Evolutionary conservation across 2,329 filamentous ascomycete species (phyloP).

Genomic region (Kalaharituber pfeilii): DNA sequence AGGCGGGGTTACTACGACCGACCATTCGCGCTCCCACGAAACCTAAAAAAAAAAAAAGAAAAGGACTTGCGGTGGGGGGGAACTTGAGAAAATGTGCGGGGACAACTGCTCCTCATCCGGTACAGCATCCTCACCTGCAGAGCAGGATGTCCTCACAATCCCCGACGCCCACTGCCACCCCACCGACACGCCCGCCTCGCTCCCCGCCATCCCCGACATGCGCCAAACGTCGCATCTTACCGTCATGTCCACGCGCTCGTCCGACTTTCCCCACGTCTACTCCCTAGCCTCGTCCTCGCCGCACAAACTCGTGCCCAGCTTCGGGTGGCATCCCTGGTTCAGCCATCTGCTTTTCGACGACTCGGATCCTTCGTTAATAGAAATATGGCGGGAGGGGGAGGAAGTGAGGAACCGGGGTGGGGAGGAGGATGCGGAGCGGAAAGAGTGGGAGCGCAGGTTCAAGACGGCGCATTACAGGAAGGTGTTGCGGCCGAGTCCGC

Average conservation of each 20-base stretch:
- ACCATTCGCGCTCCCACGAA: too few species aligned
- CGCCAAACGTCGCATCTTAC: constrained; percentile 37
- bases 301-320: constrained; percentile 43
- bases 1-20: too few species aligned
- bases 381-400: constrained; percentile 21
- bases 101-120: too few species aligned
- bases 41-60: too few species aligned
- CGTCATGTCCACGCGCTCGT: constrained; percentile 57
- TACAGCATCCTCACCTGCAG: too few species aligned
- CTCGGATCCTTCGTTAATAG: constrained; percentile 25
- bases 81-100: too few species aligned
- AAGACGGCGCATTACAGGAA: constrained; percentile 46
- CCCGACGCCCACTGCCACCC: constrained; percentile 74
- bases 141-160: too few species aligned
- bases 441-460: constrained; percentile 8
- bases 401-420: constrained; percentile 9
- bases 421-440: constrained; percentile 5
- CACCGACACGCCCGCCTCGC: constrained; percentile 53
- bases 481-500: constrained; percentile 39
- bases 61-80: too few species aligned
- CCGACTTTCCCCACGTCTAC: constrained; percentile 59
- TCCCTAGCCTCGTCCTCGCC: constrained; percentile 38
- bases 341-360: constrained; percentile 59
- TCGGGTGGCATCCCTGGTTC: constrained; percentile 82
- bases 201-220: constrained; percentile 45